Base-by-base conservation (phyloP, 805 yeast species). In the Saturnispora kantuleensis region DNA sequence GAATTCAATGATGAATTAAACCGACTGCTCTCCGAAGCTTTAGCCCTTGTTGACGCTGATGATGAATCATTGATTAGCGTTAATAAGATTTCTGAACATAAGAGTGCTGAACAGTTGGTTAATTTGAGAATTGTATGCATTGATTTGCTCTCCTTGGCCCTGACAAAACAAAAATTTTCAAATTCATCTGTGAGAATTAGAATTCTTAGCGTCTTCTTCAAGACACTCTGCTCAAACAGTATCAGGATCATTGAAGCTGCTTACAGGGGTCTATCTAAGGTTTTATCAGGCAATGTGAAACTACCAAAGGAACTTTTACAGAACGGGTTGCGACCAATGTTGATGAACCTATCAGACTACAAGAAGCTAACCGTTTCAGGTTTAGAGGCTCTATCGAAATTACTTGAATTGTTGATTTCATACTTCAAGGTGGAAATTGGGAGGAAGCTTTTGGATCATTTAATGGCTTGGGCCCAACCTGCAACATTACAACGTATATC, bases 401-500 rank as follows among this genome's bases (percentile, higher is more conserved):
- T 93, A 30, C 69, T 93, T 35, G 96, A 90, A 56, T 68, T 94
- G 17, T 68, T 93, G 52, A 88, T 90, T 31, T 86, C 94, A 3
- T 90, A 93, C 56, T 93, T 93, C 70, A 84, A 94, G 59, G 97
- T 94, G 15, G 99, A 93, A 60, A 90, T 93, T 52, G 99, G 99
- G 30, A 75, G 88, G 41, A 93, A 93, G 56, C 66, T 93, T 42
- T 71, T 94, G 30, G 97, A 93, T 57, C 98, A 93, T 63, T 69
- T 93, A 51, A 83, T 81, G 75, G 96, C 97, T 0, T 89, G 96
- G 95, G 95, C 97, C 0, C 89, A 85, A 54, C 86, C 93, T 3
- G 75, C 76, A 28, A 76, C 84, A 1, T 62, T 94, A 34, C 79
- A 87, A 45, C 77, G 79, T 50, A 74, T 85, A 36, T 81, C 96